Evolutionary conservation across 2,329 filamentous ascomycete species (phyloP), one percentile per base, ranked within the genome.

Genomic region (Beauveria scarabaeidicola): DNA sequence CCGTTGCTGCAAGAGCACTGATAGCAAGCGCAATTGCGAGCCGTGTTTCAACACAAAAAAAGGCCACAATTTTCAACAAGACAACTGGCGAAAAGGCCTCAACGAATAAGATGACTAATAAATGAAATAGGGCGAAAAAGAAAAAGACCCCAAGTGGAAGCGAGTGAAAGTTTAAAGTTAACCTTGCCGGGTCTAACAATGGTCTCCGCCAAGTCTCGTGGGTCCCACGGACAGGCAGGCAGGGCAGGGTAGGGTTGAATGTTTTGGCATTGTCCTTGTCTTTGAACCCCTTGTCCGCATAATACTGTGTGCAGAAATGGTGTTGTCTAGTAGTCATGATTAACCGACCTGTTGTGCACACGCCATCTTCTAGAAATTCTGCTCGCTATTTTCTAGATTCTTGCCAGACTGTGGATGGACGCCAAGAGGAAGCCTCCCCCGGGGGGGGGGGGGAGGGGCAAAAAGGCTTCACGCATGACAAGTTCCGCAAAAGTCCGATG

Each of bases 121-220:
- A 51, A 51, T 50, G 50, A 44, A 56, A 46, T 51, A 47, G 51
- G 27, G 58, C 15, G 38, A 50, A 54, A n/a, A 59, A 52, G 3
- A 41, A 51, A 40, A 32, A 57, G 15, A 15, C 13, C 29, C 11
- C 32, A 13, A 36, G n/a, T 38, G 50, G 27, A 47, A 47, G 27
- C 19, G 43, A 56, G 32, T 40, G 23, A 43, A 54, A 61, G 48
- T 56, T 47, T 51, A 58, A 59, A 52, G 23, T 59, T 52, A 46
- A 55, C 52, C 52, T 56, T 56, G 43, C 15, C 19, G 29, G 27
- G 53, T 43, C 52, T 47, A 40, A 23, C 40, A 48, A n/a, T 29
- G 50, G 32, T 36, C 11, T 36, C 32, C 6, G 10, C 29, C 13
- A 17, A 13, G 13, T 13, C 21, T 40, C 51, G 8, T 36, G 51